Percentiles rank a stretch among this genome's conserved stretches.
Conservation (phyloP, 2,329 filamentous ascomycete species). For the Fusarium sp. region DNA sequence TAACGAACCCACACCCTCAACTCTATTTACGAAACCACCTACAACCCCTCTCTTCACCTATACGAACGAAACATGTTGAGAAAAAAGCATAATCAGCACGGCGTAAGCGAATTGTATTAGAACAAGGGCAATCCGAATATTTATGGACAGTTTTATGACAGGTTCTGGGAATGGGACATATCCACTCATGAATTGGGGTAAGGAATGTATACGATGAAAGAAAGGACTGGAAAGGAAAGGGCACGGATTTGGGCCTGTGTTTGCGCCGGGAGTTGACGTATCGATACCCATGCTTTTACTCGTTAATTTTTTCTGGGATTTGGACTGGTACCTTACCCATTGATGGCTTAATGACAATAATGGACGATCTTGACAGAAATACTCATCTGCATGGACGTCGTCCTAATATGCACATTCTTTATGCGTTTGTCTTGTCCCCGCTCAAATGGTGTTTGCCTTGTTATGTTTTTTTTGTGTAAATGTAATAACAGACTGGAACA, state of each 20-base stretch:
- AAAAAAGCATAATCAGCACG: slow-evolving; percentile 51
- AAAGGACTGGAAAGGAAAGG: slow-evolving; percentile 20
- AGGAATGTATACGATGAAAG: slow-evolving; percentile 25
- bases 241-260: slow-evolving; percentile 30
- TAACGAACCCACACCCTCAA: slow-evolving; percentile 27
- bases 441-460: slow-evolving; percentile 2
- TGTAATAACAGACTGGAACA: neutral
- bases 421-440: slow-evolving; percentile 2
- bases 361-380: slow-evolving; percentile 40
- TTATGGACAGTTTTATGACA: slow-evolving; percentile 26
- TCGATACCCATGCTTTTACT: slow-evolving; percentile 52
- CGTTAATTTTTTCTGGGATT: slow-evolving; percentile 39
- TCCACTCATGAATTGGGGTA: slow-evolving; percentile 26
- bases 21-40: slow-evolving; percentile 16
- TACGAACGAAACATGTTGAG: slow-evolving; percentile 35
- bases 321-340: slow-evolving; percentile 34
- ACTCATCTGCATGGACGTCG: slow-evolving; percentile 20
- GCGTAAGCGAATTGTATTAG: slow-evolving; percentile 51
- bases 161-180: slow-evolving; percentile 31
- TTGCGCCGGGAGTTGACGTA: slow-evolving; percentile 50
- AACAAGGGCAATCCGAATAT: slow-evolving; percentile 31
- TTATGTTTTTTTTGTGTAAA: neutral
- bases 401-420: slow-evolving; percentile 24
- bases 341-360: slow-evolving; percentile 47
- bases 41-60: slow-evolving; percentile 20